A percentile compares a stretch with the other conserved stretches of the same genome.
Evolutionary conservation across 345 rosid genomes (phyloP).

Genomic region (Garcia nutans): DNA sequence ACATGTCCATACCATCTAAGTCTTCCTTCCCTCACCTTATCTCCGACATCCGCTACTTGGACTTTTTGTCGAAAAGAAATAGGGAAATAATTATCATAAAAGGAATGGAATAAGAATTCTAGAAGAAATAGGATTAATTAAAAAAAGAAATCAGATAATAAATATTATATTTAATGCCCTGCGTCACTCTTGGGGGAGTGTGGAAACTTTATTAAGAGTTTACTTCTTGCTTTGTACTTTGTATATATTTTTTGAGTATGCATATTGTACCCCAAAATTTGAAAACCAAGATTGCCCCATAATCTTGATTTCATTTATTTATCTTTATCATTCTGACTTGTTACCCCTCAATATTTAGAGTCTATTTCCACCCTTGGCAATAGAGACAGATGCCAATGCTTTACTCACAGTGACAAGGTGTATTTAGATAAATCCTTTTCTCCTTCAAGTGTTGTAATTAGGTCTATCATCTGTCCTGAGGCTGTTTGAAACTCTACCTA

Average conservation of each 20-base stretch:
- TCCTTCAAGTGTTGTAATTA: slow-evolving; percentile 44
- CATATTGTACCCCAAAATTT: not conserved
- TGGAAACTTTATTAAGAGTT: no score
- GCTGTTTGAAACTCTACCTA: slow-evolving; percentile 52
- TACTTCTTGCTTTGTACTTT: no score
- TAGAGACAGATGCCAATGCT: not conserved
- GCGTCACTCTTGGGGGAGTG: no score
- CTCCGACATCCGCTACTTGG: no score
- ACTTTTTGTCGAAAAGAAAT: no score
- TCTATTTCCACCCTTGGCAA: not conserved
- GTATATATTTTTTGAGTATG: not conserved
- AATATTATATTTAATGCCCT: no score
- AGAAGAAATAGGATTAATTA: no score
- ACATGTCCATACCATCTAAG: no score
- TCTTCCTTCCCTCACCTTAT: no score
- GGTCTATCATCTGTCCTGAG: slow-evolving; percentile 49
- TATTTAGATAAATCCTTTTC: slow-evolving; percentile 45
- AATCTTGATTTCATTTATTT: not conserved
- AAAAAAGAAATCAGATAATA: no score
- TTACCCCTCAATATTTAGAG: not conserved
- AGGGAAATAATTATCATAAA: no score
- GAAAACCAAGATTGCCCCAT: not conserved
- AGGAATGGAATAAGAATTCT: no score
- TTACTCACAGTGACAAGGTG: slow-evolving; percentile 35
- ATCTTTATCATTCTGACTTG: not conserved